phyloP scores from a whole-genome alignment of 1,139 yeast species.

The Geotrichum reessii region DNA sequence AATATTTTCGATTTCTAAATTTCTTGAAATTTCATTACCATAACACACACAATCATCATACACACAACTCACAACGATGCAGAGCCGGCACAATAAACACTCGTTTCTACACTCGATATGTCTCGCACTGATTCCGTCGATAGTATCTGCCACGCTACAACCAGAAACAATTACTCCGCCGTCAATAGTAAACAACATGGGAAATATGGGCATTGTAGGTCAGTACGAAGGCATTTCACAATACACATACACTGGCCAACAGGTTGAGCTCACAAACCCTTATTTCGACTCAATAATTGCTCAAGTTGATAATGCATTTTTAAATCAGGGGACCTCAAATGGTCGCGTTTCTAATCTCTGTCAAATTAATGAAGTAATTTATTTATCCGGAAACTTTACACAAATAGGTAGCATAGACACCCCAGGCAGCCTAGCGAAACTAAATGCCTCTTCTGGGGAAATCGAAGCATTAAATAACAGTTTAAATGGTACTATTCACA shows the following conservation, averaged over 20 bases:
- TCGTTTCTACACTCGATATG: conserved; percentile 8
- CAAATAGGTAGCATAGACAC: conserved; percentile 37
- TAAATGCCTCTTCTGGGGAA: conserved; percentile 45
- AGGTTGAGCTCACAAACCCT: conserved; percentile 24
- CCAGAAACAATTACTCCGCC: conserved; percentile 28
- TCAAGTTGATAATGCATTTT: conserved; percentile 25
- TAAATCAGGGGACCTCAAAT: conserved; percentile 25
- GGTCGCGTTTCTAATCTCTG: conserved; percentile 35
- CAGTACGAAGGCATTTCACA: conserved; percentile 55
- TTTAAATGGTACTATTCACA: conserved; percentile 47
- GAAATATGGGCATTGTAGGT: conserved; percentile 58
- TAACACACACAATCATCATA: neutral
- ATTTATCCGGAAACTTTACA: conserved; percentile 43
- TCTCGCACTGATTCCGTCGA: conserved; percentile 4
- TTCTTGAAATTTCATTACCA: neutral
- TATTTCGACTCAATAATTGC: conserved; percentile 25
- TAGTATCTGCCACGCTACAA: conserved; percentile 1
- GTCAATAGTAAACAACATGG: conserved; percentile 29
- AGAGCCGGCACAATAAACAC: conserved; percentile 3
- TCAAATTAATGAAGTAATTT: conserved; percentile 42
- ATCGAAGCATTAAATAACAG: conserved; percentile 40
- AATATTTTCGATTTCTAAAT: too few species aligned
- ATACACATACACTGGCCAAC: conserved; percentile 51
- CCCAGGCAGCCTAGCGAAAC: conserved; percentile 50
- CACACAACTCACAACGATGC: conserved; percentile 6